A percentile compares a stretch with the other conserved stretches of the same genome.
Evolutionary conservation across 352 stramenopile species (phyloP).

Genomic region (Phytophthora syringae): DNA sequence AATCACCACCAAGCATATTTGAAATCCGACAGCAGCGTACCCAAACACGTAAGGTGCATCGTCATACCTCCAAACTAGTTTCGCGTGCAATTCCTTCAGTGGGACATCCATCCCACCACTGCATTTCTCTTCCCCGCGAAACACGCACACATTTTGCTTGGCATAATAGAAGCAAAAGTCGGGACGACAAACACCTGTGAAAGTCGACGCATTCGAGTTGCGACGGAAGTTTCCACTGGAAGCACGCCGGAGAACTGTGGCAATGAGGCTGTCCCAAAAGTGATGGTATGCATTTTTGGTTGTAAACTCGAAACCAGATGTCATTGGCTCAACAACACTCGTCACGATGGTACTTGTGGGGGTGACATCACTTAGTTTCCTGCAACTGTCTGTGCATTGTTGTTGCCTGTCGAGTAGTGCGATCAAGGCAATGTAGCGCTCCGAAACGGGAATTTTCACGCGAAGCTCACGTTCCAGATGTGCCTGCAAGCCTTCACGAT

Average conservation of each 20-base stretch:
- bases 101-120: conserved; percentile 14
- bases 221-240: conserved; percentile 12
- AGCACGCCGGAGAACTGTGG: conserved; percentile 8
- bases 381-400: too few relatives aligned
- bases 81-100: conserved; percentile 20
- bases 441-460: too few relatives aligned
- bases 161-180: conserved; percentile 24
- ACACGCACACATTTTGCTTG: conserved; percentile 13
- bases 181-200: conserved; percentile 5
- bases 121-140: conserved; percentile 20
- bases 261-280: conserved; percentile 26
- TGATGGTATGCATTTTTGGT: conserved; percentile 17
- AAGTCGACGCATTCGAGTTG: conserved; percentile 16
- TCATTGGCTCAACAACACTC: conserved; percentile 15
- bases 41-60: conserved; percentile 34
- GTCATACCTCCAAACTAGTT: conserved; percentile 32
- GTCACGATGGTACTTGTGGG: too few relatives aligned
- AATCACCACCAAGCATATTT: conserved; percentile 30
- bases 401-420: too few relatives aligned
- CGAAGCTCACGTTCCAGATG: too few relatives aligned
- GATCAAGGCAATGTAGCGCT: too few relatives aligned
- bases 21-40: conserved; percentile 33
- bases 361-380: too few relatives aligned
- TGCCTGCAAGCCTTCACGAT: too few relatives aligned
- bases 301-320: conserved; percentile 8